Base-by-base conservation (phyloP, 1,284 basidiomycete genomes). In the Quambalaria eucalypti region DNA sequence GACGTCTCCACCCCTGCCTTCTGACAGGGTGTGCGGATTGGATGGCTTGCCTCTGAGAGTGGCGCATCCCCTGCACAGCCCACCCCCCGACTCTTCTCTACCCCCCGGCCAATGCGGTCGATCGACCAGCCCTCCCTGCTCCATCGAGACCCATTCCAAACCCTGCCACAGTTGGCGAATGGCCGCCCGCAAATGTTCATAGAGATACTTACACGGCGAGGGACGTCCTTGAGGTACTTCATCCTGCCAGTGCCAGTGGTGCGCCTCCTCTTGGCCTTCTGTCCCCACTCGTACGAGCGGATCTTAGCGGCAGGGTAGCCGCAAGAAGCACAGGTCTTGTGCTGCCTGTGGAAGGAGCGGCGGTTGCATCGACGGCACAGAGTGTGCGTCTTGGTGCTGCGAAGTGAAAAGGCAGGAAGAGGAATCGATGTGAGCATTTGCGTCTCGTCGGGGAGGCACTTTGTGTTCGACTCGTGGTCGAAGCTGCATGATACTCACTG, bases 211-310 rank as follows among this genome's bases (percentile, higher is more conserved):
- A 51, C 50, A 14, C 63, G 61, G 59, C 73, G 69, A 39, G 70
- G 57, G 56, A 75, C 70, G 48, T 60, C 78, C 84, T 92, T 95
- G 80, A 98, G 84, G 84, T 92, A 85, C 67, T 83, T 82, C 91
- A 96, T 95, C 76, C 93, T 85, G 68, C 93, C 93, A 70, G 93
- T 92, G 69, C 93, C 93, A 66, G 92, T 81, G 62, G 91, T 95
- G 85, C 95, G 93, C 85, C 93, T 87, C 81, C 93, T 87, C 85
- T 97, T 96, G 59, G 92, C 93, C 85, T 98, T 98, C 78, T 86
- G 83, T 69, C 90, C 90, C 93, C 93, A 98, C 80, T 97, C 87
- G 80, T 85, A 97, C 73, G 88, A 92, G 76, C 93, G 86, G 74
- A 92, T 81, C 82, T 91, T 97, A 62, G 93, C 92, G 57, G 89